Conservation (phyloP, 1,284 basidiomycete genomes). For the Boletus mariae region DNA sequence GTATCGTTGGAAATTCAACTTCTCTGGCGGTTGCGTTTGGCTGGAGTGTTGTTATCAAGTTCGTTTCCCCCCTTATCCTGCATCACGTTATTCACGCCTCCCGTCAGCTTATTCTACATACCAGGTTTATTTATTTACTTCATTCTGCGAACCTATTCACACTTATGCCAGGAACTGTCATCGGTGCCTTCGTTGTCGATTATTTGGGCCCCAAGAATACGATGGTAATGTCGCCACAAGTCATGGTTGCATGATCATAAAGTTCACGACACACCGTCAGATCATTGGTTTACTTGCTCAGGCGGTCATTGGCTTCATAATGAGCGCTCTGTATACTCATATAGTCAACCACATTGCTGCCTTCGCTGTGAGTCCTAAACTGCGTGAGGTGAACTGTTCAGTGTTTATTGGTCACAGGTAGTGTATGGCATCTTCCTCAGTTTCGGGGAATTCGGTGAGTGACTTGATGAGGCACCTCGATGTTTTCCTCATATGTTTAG, state of each 20-base stretch:
- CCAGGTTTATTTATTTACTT: conserved; percentile 37
- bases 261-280: conserved; percentile 31
- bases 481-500: conserved; percentile 26
- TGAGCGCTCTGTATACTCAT: conserved; percentile 73
- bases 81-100: not conserved
- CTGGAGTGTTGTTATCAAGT: conserved; percentile 80
- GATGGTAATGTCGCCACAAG: conserved; percentile 47
- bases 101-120: conserved; percentile 69
- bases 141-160: conserved; percentile 1
- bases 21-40: conserved; percentile 64
- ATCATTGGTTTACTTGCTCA: conserved; percentile 69
- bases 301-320: conserved; percentile 76
- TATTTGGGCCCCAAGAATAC: conserved; percentile 71
- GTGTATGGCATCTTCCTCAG: conserved; percentile 90
- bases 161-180: conserved; percentile 53
- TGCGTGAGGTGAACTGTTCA: not conserved
- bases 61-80: conserved; percentile 19
- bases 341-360: conserved; percentile 66
- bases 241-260: not conserved
- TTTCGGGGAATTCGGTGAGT: conserved; percentile 71
- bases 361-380: conserved; percentile 58
- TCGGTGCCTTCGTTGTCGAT: conserved; percentile 78
- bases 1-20: conserved; percentile 53
- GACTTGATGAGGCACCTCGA: not conserved
- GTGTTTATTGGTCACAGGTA: conserved; percentile 38